phyloP scores from a whole-genome alignment of 2,329 filamentous ascomycete species.

The Trichoderma pleuroti region DNA sequence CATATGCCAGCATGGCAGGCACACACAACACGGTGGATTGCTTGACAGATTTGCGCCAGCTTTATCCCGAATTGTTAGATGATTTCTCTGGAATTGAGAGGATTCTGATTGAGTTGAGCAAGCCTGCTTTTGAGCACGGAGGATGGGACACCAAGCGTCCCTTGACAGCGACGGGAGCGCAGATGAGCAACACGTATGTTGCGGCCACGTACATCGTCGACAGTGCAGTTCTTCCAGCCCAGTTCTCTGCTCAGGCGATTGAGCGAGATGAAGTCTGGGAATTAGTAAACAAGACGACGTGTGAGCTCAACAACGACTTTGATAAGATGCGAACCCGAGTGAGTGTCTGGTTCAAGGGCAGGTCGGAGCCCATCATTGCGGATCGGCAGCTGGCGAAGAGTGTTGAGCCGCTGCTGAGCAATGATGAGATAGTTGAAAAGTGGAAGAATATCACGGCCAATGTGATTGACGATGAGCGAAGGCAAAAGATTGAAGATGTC shows the following conservation, averaged over 20 bases:
- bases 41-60: slow-evolving; percentile 30
- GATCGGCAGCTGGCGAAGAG: slow-evolving; percentile 28
- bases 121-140: slow-evolving; percentile 33
- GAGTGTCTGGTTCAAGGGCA: slow-evolving; percentile 19
- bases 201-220: slow-evolving; percentile 38
- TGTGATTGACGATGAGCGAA: slow-evolving; percentile 30
- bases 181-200: slow-evolving; percentile 38
- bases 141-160: slow-evolving; percentile 36
- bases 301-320: slow-evolving; percentile 24
- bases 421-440: slow-evolving; percentile 37
- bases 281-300: slow-evolving; percentile 29
- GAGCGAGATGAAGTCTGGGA: slow-evolving; percentile 36
- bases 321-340: slow-evolving; percentile 19
- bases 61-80: slow-evolving; percentile 25
- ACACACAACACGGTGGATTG: slow-evolving; percentile 37
- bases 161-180: slow-evolving; percentile 35
- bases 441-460: slow-evolving; percentile 30
- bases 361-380: slow-evolving; percentile 16
- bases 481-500: slow-evolving; percentile 30
- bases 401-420: slow-evolving; percentile 31
- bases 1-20: slow-evolving; percentile 36
- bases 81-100: slow-evolving; percentile 27
- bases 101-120: slow-evolving; percentile 30
- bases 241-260: slow-evolving; percentile 32
- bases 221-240: slow-evolving; percentile 31